These are phyloP conservation scores for Cenchrus americanus DNA, from an alignment of 176 grass and related monocot species.

Conservation along the genomic window DNA sequence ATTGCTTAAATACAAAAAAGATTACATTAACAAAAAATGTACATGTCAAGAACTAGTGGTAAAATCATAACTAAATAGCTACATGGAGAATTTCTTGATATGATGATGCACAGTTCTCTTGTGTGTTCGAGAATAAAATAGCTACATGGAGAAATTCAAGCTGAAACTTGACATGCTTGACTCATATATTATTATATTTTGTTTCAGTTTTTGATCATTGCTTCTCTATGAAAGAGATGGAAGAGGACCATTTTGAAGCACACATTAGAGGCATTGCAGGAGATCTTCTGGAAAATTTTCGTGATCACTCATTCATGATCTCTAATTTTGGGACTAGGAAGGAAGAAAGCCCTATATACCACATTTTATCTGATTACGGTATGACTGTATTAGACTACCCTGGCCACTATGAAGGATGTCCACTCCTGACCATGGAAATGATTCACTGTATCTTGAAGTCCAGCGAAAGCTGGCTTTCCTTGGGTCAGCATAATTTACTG, in stretches of 20 bases:
- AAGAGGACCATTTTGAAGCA: conserved; percentile 59
- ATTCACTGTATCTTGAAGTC: conserved; percentile 85
- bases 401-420: conserved; percentile 82
- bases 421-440: conserved; percentile 86
- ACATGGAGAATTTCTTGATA: background rate
- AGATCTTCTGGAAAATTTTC: conserved; percentile 66
- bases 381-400: conserved; percentile 88
- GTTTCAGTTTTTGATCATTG: conserved; percentile 84
- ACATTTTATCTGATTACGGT: conserved; percentile 67
- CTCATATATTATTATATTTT: conserved; percentile 9
- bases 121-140: background rate
- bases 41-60: background rate
- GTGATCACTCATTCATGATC: conserved; percentile 78
- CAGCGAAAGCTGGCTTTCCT: conserved; percentile 82
- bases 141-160: background rate
- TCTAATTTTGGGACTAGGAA: conserved; percentile 70
- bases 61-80: conserved; percentile 12
- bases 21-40: background rate
- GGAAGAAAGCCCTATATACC: conserved; percentile 66
- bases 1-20: background rate
- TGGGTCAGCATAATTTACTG: conserved; percentile 65
- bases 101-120: too few species aligned
- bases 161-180: conserved; percentile 30
- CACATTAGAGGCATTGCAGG: conserved; percentile 60
- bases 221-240: conserved; percentile 66